These are phyloP conservation scores for Calonectria leucothoes DNA, from an alignment of 2,329 filamentous ascomycete genomes.

Conservation along the genomic window DNA sequence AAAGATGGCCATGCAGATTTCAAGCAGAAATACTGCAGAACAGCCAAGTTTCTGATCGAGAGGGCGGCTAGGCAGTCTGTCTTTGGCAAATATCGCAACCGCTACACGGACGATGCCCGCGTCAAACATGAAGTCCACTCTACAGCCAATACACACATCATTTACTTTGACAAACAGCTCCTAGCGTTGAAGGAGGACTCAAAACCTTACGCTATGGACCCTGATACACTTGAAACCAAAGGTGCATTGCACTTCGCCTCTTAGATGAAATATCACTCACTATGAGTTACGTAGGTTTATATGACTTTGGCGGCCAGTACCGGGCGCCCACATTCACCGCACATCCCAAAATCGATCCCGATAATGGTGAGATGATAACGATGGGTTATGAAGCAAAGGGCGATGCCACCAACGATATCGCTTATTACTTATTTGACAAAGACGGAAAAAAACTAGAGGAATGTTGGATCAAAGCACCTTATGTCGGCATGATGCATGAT, in stretches of 20 bases:
- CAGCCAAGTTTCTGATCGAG: not conserved
- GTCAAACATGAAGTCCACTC: not conserved
- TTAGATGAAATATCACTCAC: not conserved
- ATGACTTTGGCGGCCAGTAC: not conserved
- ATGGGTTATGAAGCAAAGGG: constrained; percentile 5
- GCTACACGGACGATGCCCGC: not conserved
- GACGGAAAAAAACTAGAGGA: constrained; percentile 4
- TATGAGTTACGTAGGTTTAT: not conserved
- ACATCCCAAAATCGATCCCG: constrained; percentile 1
- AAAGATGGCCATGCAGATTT: constrained; percentile 1
- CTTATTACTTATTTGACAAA: constrained; percentile 2
- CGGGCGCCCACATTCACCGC: not conserved
- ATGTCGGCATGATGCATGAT: constrained; percentile 1
- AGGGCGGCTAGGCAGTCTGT: not conserved
- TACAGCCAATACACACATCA: constrained; percentile 3
- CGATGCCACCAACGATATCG: not conserved
- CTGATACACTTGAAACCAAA: not conserved
- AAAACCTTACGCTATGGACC: not conserved
- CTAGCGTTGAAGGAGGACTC: constrained; percentile 1
- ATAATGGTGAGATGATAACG: not conserved
- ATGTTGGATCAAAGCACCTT: not conserved
- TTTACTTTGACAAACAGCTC: not conserved
- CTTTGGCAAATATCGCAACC: not conserved
- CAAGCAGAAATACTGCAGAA: not conserved
- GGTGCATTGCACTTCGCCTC: not conserved